Evolutionary conservation across 345 rosid species (phyloP), one percentile per base, ranked within the genome.

Genomic region (Hibiscus trionum): DNA sequence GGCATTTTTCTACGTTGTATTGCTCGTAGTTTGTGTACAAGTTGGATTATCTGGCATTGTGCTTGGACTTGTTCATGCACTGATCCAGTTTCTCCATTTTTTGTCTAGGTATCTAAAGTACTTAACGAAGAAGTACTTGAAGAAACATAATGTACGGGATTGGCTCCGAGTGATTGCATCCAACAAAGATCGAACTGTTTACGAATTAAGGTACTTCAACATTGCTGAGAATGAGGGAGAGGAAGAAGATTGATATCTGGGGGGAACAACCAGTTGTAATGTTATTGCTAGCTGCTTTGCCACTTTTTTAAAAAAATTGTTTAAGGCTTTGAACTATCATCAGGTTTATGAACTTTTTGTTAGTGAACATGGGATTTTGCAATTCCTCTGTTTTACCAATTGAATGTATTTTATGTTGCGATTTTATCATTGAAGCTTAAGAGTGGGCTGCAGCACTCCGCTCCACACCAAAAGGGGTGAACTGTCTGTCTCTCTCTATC

Each of bases 171-270:
- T 89, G 69, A 89, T 65, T 61, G 65, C 65, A 15, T 84, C 96
- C 1, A 89, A 91, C 90, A 88, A 93, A 82, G 97, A 93, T 67
- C 89, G 93, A 58, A 84, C 83, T 26, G 83, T 91, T 61, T 93
- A 93, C 52, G 98, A 93, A 77, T 79, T 93, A 71, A 84, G 98
- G 83, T 93, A 93, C 91, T 93, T 93, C 81, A 89, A 93, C 85
- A 93, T 93, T 75, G 98, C 96, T 2, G 98, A 93, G 82, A 91
- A 93, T 60, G 98, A 93, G 76, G 98, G 82, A 2, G 97, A 93
- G 71, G 98, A 90, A 19, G 98, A 91, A 81, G 98, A 91, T 52
- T 91, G 75, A 83, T 74, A 11, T 7, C 68, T 46, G 6, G 14
- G 21, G 21, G 14, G 14, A 24, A 24, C 33, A 0, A 47, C 2